Evolutionary conservation across 495 filamentous ascomycete species (phyloP), one percentile per base, ranked within the genome.

Genomic region (Hyaloscypha finlandica): DNA sequence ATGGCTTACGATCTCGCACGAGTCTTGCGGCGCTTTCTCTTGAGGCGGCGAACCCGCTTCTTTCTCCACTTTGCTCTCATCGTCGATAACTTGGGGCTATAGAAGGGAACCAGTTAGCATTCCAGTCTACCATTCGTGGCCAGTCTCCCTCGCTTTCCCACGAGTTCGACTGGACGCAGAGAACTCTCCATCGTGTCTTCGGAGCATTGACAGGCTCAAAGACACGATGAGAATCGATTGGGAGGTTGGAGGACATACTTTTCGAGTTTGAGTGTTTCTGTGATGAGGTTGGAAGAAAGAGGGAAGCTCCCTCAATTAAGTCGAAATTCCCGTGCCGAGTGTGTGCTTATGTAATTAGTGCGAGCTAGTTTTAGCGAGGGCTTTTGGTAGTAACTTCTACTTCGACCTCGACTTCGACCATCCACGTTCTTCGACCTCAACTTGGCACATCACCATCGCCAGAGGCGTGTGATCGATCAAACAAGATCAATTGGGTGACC

Each of bases 31-130:
- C 94, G 90, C 93, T 97, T 97, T 80, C 92, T 88, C 89, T 97
- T 97, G 82, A 97, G 90, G 81, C 94, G 89, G 71, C 94, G 90
- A 84, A 96, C 92, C 78, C 94, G 86, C 93, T 97, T 97, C 91
- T 97, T 97, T 88, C 93, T 93, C 93, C 93, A 97, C 86, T 97
- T 97, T 75, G 92, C 92, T 93, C 93, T 93, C 93, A 97, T 96
- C 88, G 87, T 94, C 88, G 84, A 68, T 59, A 64, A 72, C 19
- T 48, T 53, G 9, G 42, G 42, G 52, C 56, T 59, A 11, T 59
- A 33, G 30, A 11, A 33, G 35, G 19, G 30, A 30, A 33, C 33
- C 12, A 31, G 25, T 59, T 59, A 59, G 56, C 56, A 30, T 12
- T 14, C 8, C 42, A 4, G 42, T 4, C 42, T 16, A 16, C 42